These are phyloP conservation scores for Podospora australis DNA, from an alignment of 495 filamentous ascomycete genomes.

Conservation along the genomic window DNA sequence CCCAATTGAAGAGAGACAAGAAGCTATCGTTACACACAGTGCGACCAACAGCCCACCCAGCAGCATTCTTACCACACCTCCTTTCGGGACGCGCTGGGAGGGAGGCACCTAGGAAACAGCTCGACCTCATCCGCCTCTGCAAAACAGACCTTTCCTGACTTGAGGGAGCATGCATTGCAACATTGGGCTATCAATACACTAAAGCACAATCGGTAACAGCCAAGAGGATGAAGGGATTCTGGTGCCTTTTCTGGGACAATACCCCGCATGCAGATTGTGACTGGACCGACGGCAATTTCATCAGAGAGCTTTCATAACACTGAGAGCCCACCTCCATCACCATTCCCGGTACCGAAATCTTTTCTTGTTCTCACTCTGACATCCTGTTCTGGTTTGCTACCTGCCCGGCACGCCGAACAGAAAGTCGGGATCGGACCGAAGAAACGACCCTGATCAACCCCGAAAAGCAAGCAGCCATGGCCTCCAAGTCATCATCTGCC, in stretches of 20 bases:
- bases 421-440: too few relatives aligned
- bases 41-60: too few relatives aligned
- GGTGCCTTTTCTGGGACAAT: too few relatives aligned
- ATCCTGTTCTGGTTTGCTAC: too few relatives aligned
- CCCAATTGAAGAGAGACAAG: too few relatives aligned
- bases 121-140: too few relatives aligned
- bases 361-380: neutral
- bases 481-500: conserved; percentile 4
- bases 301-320: neutral
- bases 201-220: neutral
- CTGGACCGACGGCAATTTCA: neutral
- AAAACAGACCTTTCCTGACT: neutral
- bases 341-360: neutral
- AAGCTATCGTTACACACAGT: too few relatives aligned
- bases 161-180: neutral
- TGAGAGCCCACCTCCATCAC: neutral
- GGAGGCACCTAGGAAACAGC: too few relatives aligned
- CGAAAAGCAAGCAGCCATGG: conserved; percentile 5
- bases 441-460: too few relatives aligned
- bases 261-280: neutral
- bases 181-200: neutral
- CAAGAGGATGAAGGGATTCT: neutral
- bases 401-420: too few relatives aligned
- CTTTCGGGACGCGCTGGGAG: too few relatives aligned
- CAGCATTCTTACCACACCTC: too few relatives aligned